These are phyloP conservation scores for Hymenoscyphus linearis DNA, from an alignment of 2,329 filamentous ascomycete genomes.

Conservation along the genomic window DNA sequence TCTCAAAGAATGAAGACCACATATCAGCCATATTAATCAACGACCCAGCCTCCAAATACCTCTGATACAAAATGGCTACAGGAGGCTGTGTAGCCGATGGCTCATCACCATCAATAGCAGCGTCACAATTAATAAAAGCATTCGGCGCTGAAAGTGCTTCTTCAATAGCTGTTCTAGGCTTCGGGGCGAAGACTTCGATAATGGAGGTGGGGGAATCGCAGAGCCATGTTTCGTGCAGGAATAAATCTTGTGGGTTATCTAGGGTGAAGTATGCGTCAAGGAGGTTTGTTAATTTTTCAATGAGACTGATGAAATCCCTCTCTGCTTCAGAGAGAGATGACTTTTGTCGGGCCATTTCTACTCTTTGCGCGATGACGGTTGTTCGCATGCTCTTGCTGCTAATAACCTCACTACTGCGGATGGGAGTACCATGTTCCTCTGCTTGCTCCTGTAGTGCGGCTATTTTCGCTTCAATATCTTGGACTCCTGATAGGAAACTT, in stretches of 20 bases:
- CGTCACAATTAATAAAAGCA: slow-evolving; percentile 69
- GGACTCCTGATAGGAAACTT: slow-evolving; percentile 19
- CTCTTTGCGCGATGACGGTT: slow-evolving; percentile 75
- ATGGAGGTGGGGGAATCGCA: slow-evolving; percentile 68
- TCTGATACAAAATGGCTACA: slow-evolving; percentile 69
- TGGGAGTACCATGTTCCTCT: slow-evolving; percentile 40
- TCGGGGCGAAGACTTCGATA: slow-evolving; percentile 69
- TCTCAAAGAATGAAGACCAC: slow-evolving; percentile 69
- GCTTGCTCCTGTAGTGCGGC: slow-evolving; percentile 42
- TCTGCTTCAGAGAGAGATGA: slow-evolving; percentile 66
- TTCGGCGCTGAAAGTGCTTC: slow-evolving; percentile 66
- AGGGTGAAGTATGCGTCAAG: slow-evolving; percentile 43
- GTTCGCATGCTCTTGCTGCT: slow-evolving; percentile 67
- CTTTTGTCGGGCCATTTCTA: slow-evolving; percentile 72
- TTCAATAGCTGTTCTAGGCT: slow-evolving; percentile 65
- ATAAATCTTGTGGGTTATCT: slow-evolving; percentile 39
- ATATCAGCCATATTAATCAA: slow-evolving; percentile 76
- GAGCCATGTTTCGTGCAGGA: slow-evolving; percentile 68
- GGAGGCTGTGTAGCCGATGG: slow-evolving; percentile 59
- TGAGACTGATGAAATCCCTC: slow-evolving; percentile 60
- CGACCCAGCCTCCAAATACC: slow-evolving; percentile 72
- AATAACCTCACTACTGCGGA: slow-evolving; percentile 72
- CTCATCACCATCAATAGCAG: background rate
- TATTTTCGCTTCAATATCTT: slow-evolving; percentile 40
- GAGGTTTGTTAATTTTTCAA: slow-evolving; percentile 50